Evolutionary conservation across 2,329 filamentous ascomycete species (phyloP).

Genomic region (Gaeumannomyces tritici): DNA sequence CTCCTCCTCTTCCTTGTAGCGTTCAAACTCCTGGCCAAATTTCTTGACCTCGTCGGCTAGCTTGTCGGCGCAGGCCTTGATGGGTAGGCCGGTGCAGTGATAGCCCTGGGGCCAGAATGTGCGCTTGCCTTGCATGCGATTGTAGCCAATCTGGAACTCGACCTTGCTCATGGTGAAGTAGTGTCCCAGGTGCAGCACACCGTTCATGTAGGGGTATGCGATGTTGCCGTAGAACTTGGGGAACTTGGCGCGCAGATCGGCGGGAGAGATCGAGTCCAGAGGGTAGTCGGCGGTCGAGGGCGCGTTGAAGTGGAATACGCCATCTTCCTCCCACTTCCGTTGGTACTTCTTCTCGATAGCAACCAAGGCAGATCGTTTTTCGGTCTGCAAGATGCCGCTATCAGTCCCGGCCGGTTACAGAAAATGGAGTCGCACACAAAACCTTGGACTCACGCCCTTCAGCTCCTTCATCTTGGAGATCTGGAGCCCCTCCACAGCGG

Average conservation of each 20-base stretch:
- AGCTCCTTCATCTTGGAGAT: conserved; percentile 53
- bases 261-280: conserved; percentile 16
- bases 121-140: conserved; percentile 82
- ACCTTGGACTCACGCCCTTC: conserved; percentile 28
- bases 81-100: conserved; percentile 95
- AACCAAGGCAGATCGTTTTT: conserved; percentile 77
- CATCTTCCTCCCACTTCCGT: conserved; percentile 65
- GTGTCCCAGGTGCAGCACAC: conserved; percentile 52
- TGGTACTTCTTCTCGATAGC: conserved; percentile 89
- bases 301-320: conserved; percentile 78
- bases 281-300: conserved; percentile 59
- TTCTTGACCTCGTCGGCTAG: conserved; percentile 78
- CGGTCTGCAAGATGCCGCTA: conserved; percentile 44
- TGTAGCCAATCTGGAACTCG: conserved; percentile 82
- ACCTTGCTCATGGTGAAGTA: conserved; percentile 87
- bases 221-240: conserved; percentile 81
- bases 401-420: neutral
- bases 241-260: conserved; percentile 46
- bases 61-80: conserved; percentile 96
- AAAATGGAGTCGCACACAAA: neutral
- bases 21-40: conserved; percentile 81
- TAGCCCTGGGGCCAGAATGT: conserved; percentile 86
- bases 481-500: conserved; percentile 29
- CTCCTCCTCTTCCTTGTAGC: conserved; percentile 55
- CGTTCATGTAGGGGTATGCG: conserved; percentile 30